Evolutionary conservation across 108 stramenopile genomes (phyloP).

Genomic region (Epipyxis sp.): DNA sequence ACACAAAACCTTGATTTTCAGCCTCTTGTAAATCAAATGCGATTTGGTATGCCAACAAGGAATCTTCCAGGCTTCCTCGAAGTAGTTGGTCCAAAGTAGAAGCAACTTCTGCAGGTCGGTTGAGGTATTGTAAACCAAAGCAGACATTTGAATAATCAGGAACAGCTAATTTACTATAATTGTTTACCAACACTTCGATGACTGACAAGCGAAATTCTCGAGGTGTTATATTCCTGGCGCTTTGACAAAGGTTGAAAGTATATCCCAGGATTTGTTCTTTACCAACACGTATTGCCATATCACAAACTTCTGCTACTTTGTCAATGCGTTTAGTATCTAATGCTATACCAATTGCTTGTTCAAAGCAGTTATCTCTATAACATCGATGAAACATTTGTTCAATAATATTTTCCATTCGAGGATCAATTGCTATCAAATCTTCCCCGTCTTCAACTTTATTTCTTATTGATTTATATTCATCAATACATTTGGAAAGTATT

Average conservation of each 20-base stretch:
- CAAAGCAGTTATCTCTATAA: conserved; percentile 70
- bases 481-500: conserved; percentile 68
- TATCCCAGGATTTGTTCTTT: conserved; percentile 43
- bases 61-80: conserved; percentile 59
- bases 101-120: conserved; percentile 62
- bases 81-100: conserved; percentile 65
- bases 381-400: conserved; percentile 86
- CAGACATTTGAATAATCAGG: conserved; percentile 60
- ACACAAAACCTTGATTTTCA: conserved; percentile 87
- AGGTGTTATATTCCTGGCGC: conserved; percentile 51
- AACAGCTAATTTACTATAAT: conserved; percentile 55
- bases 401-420: conserved; percentile 81
- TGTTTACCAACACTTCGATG: conserved; percentile 58
- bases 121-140: conserved; percentile 70
- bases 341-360: conserved; percentile 93
- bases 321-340: conserved; percentile 77
- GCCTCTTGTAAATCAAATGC: conserved; percentile 83
- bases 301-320: conserved; percentile 59
- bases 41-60: conserved; percentile 86
- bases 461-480: conserved; percentile 59
- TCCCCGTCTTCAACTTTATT: conserved; percentile 19
- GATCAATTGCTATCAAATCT: conserved; percentile 51
- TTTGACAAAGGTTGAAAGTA: conserved; percentile 50
- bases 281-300: conserved; percentile 26
- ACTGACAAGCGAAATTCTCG: conserved; percentile 71